Percentiles rank a stretch among this genome's conserved stretches.
These are phyloP conservation scores for Parastagonospora avenae DNA, from an alignment of 2,329 filamentous ascomycete species.

Conservation along the genomic window DNA sequence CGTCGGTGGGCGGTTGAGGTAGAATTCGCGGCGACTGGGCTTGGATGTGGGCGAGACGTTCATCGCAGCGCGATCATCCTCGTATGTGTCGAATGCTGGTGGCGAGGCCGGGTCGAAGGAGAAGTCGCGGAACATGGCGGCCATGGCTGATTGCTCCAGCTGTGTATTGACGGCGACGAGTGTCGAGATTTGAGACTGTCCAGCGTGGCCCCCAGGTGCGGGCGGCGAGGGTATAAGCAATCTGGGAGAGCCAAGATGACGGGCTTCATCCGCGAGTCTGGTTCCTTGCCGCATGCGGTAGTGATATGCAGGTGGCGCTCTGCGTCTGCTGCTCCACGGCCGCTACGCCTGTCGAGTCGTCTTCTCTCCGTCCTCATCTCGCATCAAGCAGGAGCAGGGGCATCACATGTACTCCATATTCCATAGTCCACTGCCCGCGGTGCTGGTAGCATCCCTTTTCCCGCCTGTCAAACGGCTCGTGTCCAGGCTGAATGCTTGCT, in stretches of 20 bases:
- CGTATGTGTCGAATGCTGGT: constrained; percentile 28
- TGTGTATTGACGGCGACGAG: not conserved
- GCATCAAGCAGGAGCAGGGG: not conserved
- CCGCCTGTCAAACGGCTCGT: constrained; percentile 4
- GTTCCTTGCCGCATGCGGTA: not conserved
- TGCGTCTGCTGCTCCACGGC: too few relatives aligned
- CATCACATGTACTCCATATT: constrained; percentile 1
- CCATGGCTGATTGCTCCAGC: constrained; percentile 4
- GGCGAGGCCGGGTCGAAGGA: constrained; percentile 45
- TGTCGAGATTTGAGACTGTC: not conserved
- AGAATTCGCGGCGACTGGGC: constrained; percentile 7
- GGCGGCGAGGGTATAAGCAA: constrained; percentile 11
- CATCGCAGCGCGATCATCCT: constrained; percentile 37
- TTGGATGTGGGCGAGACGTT: constrained; percentile 42
- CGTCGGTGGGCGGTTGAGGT: constrained; percentile 25
- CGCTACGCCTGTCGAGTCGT: too few relatives aligned
- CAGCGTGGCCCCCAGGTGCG: constrained; percentile 9
- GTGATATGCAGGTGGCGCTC: not conserved
- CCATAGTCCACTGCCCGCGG: not conserved
- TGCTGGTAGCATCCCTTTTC: constrained; percentile 1
- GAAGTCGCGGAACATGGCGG: constrained; percentile 46
- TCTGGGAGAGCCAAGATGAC: not conserved
- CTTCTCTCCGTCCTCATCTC: too few relatives aligned
- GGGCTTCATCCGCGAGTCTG: not conserved
- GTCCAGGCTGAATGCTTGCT: constrained; percentile 9